phyloP scores from a whole-genome alignment of 1,284 basidiomycete species.

The Rhodotorula sp. region DNA sequence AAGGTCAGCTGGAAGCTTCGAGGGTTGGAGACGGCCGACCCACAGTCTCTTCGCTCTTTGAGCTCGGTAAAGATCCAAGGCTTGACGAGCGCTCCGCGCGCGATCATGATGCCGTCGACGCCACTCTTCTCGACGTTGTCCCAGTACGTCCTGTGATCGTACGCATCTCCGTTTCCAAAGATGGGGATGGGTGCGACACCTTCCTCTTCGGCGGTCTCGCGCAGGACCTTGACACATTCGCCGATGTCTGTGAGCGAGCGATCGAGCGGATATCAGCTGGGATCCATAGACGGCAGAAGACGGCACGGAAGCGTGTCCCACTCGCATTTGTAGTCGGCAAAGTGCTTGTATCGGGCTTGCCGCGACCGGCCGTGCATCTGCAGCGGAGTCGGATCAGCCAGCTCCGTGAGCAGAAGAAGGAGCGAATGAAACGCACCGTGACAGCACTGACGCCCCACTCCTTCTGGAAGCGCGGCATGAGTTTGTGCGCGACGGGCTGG shows the following conservation, averaged over 20 bases:
- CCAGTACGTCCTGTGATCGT: constrained; percentile 81
- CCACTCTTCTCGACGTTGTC: constrained; percentile 69
- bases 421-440: constrained; percentile 59
- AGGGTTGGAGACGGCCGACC: constrained; percentile 46
- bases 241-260: constrained; percentile 62
- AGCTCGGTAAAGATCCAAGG: constrained; percentile 97
- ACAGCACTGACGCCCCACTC: constrained; percentile 79
- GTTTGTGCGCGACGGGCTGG: constrained; percentile 84
- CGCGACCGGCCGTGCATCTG: constrained; percentile 89
- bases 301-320: too few species aligned
- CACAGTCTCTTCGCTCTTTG: constrained; percentile 85
- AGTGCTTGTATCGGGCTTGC: constrained; percentile 67
- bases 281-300: too few species aligned
- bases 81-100: constrained; percentile 90
- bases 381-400: not conserved
- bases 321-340: constrained; percentile 59
- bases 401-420: not conserved
- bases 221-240: constrained; percentile 78
- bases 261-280: too few species aligned
- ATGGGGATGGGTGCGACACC: constrained; percentile 80
- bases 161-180: constrained; percentile 94
- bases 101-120: constrained; percentile 94
- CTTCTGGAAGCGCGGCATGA: constrained; percentile 77
- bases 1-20: too few species aligned
- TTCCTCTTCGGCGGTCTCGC: constrained; percentile 71